phyloP scores from a whole-genome alignment of 208 protist species.

The Endotrypanum monterogeii region DNA sequence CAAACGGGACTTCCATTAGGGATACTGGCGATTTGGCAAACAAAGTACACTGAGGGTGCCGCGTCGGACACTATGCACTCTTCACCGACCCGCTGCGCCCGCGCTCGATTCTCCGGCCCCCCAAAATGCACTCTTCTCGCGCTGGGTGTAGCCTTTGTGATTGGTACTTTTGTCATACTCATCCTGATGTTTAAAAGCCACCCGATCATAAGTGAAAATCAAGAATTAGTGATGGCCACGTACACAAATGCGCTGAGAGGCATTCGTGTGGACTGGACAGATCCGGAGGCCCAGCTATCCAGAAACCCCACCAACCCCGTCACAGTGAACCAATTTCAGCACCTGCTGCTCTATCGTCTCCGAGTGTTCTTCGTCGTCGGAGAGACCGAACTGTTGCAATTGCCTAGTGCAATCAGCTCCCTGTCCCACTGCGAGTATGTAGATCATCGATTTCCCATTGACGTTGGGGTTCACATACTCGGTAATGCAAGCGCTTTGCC shows the following conservation, averaged over 20 bases:
- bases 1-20: too few species aligned
- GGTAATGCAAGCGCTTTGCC: conserved; percentile 17
- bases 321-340: background rate
- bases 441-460: conserved; percentile 26
- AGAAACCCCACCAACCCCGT: background rate
- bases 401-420: conserved; percentile 26
- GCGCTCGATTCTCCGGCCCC: background rate
- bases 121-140: conserved; percentile 5
- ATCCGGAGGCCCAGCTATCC: conserved; percentile 19
- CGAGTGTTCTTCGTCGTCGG: conserved; percentile 27
- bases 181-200: conserved; percentile 24
- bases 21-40: too few species aligned
- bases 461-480: conserved; percentile 45
- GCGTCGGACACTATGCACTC: background rate
- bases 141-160: conserved; percentile 11
- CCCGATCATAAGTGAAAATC: conserved; percentile 38
- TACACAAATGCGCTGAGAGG: background rate
- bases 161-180: conserved; percentile 15
- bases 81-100: background rate
- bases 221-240: conserved; percentile 10
- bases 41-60: too few species aligned
- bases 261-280: conserved; percentile 29
- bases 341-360: conserved; percentile 32
- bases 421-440: conserved; percentile 40
- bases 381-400: background rate